Base-by-base conservation (phyloP, 371 early-diverging fungal genomes). In the Mucor saturninus region DNA sequence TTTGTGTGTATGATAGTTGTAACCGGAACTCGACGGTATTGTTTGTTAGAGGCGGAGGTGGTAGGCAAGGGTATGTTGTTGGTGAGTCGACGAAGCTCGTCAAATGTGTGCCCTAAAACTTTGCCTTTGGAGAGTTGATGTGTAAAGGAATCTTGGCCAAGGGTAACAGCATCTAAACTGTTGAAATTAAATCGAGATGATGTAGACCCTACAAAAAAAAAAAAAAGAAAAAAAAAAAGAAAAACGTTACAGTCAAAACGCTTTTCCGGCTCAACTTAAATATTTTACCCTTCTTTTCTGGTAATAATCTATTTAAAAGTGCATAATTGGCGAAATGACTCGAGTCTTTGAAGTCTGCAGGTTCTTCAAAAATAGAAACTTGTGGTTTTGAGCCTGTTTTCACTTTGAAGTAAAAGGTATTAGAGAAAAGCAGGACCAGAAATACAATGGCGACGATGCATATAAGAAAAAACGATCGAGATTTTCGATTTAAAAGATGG, bases 1-100 rank as follows among this genome's bases (percentile, higher is more conserved):
- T 70, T 65, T 5, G 76, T 73, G 26, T 78, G 71, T 21, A 86
- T 65, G 4, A 86, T 73, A 45, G 77, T 83, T 35, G 83, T 83
- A 14, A 80, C 80, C 3, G 85, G 68, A 0, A 81, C 83, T 5
- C 76, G 73, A 14, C 56, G 53, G 3, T 56, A n/a, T 64, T 53
- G 53, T 56, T 62, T 21, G 35, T 46, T 31, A 21, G 63, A 4
- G n/a, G 52, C 15, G 9, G 48, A 55, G 0, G 43, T 30, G 2
- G 10, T 45, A 5, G 67, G 45, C 30, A 67, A 49, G 1, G 37
- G 30, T n/a, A 64, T 55, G 4, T 21, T 49, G 13, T 54, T 40
- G 7, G 54, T 58, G 21, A 75, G 39, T 21, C 62, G 52, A 30
- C 68, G 64, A 13, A 75, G 57, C 42, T 72, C 65, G 15, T 68